Conservation (phyloP, 2,329 filamentous ascomycete genomes). For the Coniochaeta sp. region DNA sequence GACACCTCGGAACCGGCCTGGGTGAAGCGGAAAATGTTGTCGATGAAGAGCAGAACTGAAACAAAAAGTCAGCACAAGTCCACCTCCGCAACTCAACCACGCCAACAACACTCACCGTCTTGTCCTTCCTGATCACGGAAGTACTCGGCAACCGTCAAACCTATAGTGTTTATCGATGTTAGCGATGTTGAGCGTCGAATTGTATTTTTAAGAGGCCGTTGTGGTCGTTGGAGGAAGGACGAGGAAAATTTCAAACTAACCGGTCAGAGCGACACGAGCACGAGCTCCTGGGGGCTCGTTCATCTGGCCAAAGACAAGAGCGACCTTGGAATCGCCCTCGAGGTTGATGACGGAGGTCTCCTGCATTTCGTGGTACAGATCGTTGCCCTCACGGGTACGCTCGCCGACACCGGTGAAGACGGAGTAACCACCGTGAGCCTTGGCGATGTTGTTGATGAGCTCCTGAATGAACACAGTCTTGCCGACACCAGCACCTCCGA, state of each 20-base stretch:
- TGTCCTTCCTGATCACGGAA: slow-evolving; percentile 74
- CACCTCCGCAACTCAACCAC: background rate
- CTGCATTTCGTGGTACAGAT: slow-evolving; percentile 99
- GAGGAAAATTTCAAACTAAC: too few species aligned
- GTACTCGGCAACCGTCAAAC: slow-evolving; percentile 68
- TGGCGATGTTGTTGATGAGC: slow-evolving; percentile 99
- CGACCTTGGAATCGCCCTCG: slow-evolving; percentile 98
- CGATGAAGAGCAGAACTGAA: slow-evolving; percentile 93
- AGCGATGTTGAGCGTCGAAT: too few species aligned
- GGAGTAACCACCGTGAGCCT: slow-evolving; percentile 99
- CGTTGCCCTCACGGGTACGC: slow-evolving; percentile 99
- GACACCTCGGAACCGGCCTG: slow-evolving; percentile 99
- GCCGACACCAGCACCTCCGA: slow-evolving; percentile 99
- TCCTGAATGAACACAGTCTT: slow-evolving; percentile 99
- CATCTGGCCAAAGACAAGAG: slow-evolving; percentile 99
- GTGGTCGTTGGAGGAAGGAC: too few species aligned
- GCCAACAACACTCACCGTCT: slow-evolving; percentile 57
- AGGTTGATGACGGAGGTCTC: slow-evolving; percentile 99
- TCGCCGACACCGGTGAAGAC: slow-evolving; percentile 99
- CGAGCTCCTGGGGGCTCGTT: slow-evolving; percentile 99
- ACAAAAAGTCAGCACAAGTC: background rate
- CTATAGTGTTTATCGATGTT: too few species aligned
- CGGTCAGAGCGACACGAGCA: slow-evolving; percentile 98
- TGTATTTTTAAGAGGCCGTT: too few species aligned
- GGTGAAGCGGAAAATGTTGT: slow-evolving; percentile 99